Evolutionary conservation across 2,329 filamentous ascomycete genomes (phyloP).

Genomic region (Fusarium virguliforme): DNA sequence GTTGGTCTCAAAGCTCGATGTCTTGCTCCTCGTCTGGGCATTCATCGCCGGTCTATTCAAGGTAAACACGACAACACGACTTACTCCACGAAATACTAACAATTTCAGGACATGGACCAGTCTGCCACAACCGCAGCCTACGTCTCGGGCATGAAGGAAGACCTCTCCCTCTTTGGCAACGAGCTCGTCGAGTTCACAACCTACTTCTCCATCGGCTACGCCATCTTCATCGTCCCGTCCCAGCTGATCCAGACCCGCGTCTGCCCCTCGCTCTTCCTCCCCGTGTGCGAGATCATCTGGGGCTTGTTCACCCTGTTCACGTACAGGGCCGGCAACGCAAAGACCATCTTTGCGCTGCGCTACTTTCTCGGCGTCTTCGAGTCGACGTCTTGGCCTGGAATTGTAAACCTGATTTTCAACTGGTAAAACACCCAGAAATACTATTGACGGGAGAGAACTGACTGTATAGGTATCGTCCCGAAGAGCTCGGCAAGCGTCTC

Average conservation of each 20-base stretch:
- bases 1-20: constrained; percentile 52
- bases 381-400: constrained; percentile 47
- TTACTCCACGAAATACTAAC: neutral
- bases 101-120: constrained; percentile 44
- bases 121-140: constrained; percentile 44
- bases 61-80: neutral
- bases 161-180: constrained; percentile 35
- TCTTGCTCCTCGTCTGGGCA: constrained; percentile 50
- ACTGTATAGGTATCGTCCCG: constrained; percentile 36
- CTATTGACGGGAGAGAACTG: neutral
- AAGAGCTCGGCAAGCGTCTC: constrained; percentile 45
- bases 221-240: constrained; percentile 44
- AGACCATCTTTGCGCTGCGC: constrained; percentile 33
- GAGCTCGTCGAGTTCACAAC: constrained; percentile 48
- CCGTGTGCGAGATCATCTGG: constrained; percentile 45
- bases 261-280: constrained; percentile 43
- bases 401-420: constrained; percentile 45
- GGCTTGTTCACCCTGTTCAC: constrained; percentile 43
- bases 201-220: constrained; percentile 48
- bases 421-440: constrained; percentile 21
- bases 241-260: constrained; percentile 46
- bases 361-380: constrained; percentile 48
- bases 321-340: constrained; percentile 40
- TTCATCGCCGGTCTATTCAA: constrained; percentile 38
- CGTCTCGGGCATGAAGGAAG: constrained; percentile 48